Evolutionary conservation across 1,284 basidiomycete genomes (phyloP), one percentile per base, ranked within the genome.

Genomic region (Pseudozyma thailandica): DNA sequence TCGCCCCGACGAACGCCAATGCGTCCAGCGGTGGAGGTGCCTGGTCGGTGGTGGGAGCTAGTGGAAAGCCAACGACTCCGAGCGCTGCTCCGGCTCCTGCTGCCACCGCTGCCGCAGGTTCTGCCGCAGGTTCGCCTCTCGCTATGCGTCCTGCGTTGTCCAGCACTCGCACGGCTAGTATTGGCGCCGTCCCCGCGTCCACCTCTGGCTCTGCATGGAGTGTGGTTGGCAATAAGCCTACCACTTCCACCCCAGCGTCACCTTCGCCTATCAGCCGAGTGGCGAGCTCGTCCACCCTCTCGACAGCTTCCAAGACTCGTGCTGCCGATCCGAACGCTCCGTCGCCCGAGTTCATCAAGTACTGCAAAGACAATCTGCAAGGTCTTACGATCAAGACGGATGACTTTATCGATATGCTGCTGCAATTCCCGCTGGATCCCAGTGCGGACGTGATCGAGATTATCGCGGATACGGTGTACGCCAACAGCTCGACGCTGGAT

Each of bases 401-500:
- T 57, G 80, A 82, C 52, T 83, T 83, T 38, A 75, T 83, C 70
- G 80, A 83, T 48, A 83, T 83, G 82, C 63, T 83, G n/a, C 66
- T 83, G n/a, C 78, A 78, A n/a, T 83, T 83, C 62, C 82, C 82
- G 15, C 64, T 83, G 4, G 79, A 83, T 61, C 79, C 82, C 1
- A 59, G 65, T 18, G 70, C 78, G 13, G 80, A 82, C n/a, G 79
- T 83, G 37, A 63, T 79, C 9, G 82, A 81, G 52, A 80, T 83
- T 37, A 82, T 83, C 31, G 80, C 82, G 18, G 82, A 83, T 38
- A 72, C 72, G 26, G 80, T 98, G 55, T 98, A 98, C 81, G 91
- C 92, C 37, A 93, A 91, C 78, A 94, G 92, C 76, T 91, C 92
- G 23, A 98, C 92, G 2, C 87, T 99, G 38, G 94, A 98, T 78